phyloP scores from a whole-genome alignment of 2,329 filamentous ascomycete species.

The Nemania bipapillata region DNA sequence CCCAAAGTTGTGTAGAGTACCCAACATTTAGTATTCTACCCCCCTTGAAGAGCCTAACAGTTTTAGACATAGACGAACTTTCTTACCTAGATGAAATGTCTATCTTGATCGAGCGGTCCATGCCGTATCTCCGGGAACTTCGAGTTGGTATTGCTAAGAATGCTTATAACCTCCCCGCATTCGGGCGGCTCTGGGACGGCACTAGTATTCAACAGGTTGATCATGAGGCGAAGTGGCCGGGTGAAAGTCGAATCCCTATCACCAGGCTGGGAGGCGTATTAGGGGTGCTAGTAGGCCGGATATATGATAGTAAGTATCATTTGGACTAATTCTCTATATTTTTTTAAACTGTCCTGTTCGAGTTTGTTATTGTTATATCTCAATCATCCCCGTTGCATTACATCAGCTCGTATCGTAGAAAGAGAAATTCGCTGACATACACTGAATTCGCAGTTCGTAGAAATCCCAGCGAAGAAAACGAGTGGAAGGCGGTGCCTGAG shows the following conservation, averaged over 20 bases:
- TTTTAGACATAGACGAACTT: slow-evolving; percentile 84
- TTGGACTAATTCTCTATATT: neutral
- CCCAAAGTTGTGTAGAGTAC: slow-evolving; percentile 73
- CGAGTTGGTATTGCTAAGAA: slow-evolving; percentile 75
- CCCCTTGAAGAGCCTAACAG: slow-evolving; percentile 77
- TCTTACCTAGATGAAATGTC: slow-evolving; percentile 86
- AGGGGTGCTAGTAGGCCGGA: slow-evolving; percentile 73
- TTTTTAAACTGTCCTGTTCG: neutral
- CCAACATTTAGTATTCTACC: slow-evolving; percentile 83
- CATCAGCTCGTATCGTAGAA: neutral
- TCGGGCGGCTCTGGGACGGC: slow-evolving; percentile 72
- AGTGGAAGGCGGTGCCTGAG: slow-evolving; percentile 29
- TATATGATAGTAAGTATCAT: slow-evolving; percentile 67
- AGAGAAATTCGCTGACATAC: slow-evolving; percentile 13
- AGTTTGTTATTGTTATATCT: neutral
- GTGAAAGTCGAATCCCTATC: slow-evolving; percentile 67
- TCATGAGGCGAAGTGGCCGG: slow-evolving; percentile 66
- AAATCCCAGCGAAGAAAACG: slow-evolving; percentile 37
- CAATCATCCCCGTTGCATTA: too few species aligned
- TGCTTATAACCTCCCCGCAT: slow-evolving; percentile 58
- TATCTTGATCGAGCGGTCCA: slow-evolving; percentile 76
- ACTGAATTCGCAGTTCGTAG: slow-evolving; percentile 24
- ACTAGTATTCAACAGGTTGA: slow-evolving; percentile 72
- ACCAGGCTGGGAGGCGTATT: slow-evolving; percentile 74
- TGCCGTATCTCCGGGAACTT: slow-evolving; percentile 73